Conservation (phyloP, 2,329 filamentous ascomycete genomes). For the Fusarium protoensiforme region DNA sequence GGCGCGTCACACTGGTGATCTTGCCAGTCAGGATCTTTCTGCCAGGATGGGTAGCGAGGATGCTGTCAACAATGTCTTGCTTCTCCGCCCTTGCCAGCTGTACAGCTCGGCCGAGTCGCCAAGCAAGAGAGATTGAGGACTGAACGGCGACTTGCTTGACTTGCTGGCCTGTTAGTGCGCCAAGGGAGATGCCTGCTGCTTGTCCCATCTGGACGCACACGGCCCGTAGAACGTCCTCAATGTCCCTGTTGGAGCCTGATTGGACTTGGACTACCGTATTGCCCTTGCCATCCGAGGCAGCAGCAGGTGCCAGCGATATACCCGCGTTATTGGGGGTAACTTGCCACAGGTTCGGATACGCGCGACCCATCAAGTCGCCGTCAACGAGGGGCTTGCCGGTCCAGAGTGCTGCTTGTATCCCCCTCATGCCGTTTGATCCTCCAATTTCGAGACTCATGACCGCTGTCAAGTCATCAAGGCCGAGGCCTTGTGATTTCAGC, state of each 20-base stretch:
- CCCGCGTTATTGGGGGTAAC: conserved; percentile 2
- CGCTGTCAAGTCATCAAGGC: not conserved
- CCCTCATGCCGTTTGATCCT: conserved; percentile 23
- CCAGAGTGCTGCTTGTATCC: not conserved
- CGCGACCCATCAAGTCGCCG: conserved; percentile 29
- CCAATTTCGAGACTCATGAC: conserved; percentile 31
- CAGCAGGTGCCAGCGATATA: not conserved
- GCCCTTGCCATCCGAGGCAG: conserved; percentile 10
- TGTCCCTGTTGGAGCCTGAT: not conserved
- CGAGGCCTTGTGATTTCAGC: not conserved
- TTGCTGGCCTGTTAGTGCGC: not conserved
- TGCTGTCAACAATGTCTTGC: not conserved
- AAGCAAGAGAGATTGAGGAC: not conserved
- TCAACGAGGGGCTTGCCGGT: conserved; percentile 11
- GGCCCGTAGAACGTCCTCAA: not conserved
- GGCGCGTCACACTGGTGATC: not conserved
- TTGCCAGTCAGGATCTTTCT: not conserved
- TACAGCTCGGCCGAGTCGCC: not conserved
- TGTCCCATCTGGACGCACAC: not conserved
- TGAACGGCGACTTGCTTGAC: not conserved
- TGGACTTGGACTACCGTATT: conserved; percentile 10
- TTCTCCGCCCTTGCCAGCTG: not conserved
- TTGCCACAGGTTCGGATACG: conserved; percentile 28
- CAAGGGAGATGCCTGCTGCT: not conserved
- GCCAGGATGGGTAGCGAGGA: not conserved